phyloP scores from a whole-genome alignment of 192 early-diverging fungal species.

The Coemansia sp. region DNA sequence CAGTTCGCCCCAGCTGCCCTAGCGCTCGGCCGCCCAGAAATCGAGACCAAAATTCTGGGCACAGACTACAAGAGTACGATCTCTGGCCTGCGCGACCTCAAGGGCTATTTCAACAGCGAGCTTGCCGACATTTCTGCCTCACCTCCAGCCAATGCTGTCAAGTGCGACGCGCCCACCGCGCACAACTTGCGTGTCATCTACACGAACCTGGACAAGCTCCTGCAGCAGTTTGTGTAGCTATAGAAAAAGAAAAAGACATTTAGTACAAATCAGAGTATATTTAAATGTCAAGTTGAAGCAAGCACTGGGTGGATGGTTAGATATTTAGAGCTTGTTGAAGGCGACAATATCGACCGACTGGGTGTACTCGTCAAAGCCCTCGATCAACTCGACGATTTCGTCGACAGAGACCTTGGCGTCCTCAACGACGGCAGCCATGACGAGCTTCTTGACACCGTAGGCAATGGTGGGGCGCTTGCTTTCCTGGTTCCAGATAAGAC shows the following conservation, averaged over 20 bases:
- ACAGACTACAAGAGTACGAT: constrained; percentile 20
- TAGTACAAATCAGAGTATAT: constrained; percentile 8
- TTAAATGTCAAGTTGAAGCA: not conserved
- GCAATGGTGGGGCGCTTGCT: constrained; percentile 80
- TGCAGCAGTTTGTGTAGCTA: constrained; percentile 26
- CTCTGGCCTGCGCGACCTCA: constrained; percentile 29
- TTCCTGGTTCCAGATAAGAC: constrained; percentile 83
- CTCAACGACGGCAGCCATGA: constrained; percentile 89
- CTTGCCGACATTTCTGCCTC: constrained; percentile 1
- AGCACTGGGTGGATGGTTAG: not conserved
- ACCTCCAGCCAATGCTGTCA: not conserved
- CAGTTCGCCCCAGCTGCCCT: constrained; percentile 42
- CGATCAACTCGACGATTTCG: constrained; percentile 80
- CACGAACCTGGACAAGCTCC: constrained; percentile 29
- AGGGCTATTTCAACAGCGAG: constrained; percentile 18
- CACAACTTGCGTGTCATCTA: constrained; percentile 40
- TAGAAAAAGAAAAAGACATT: not conserved
- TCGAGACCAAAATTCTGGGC: constrained; percentile 29
- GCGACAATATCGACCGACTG: constrained; percentile 89
- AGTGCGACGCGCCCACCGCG: constrained; percentile 40
- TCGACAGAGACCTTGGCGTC: constrained; percentile 90
- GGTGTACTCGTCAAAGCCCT: constrained; percentile 78
- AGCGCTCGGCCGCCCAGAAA: constrained; percentile 24
- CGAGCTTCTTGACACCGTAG: constrained; percentile 96
- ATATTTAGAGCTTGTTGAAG: constrained; percentile 84